phyloP scores from a whole-genome alignment of 805 yeast genomes.

The Zygosaccharomyces lentus region DNA sequence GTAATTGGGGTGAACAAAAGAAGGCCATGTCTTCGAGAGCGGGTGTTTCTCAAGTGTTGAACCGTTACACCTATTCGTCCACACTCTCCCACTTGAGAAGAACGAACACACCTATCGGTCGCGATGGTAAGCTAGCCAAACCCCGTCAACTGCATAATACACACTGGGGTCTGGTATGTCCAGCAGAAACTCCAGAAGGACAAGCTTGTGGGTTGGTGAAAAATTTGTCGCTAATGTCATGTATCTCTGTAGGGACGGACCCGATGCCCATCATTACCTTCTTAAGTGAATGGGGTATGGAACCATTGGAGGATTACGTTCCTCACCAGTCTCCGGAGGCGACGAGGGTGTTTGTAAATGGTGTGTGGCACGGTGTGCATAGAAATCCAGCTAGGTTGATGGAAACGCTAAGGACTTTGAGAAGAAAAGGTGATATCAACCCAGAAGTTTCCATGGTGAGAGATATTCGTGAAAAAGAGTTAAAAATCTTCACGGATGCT shows the following conservation, averaged over 20 bases:
- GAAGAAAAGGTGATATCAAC: conserved; percentile 93
- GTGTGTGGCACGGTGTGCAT: conserved; percentile 99
- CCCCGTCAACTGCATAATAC: conserved; percentile 99
- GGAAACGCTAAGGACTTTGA: conserved; percentile 81
- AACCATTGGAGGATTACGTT: conserved; percentile 91
- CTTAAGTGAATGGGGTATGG: conserved; percentile 99
- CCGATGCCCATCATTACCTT: conserved; percentile 90
- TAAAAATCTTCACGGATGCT: conserved; percentile 95
- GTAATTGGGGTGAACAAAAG: conserved; percentile 99
- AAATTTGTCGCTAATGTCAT: conserved; percentile 92
- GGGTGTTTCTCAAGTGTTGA: conserved; percentile 98
- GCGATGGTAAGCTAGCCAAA: conserved; percentile 98
- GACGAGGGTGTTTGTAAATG: conserved; percentile 92
- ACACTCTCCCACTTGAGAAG: conserved; percentile 97
- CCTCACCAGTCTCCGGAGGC: conserved; percentile 90
- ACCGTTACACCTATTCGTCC: conserved; percentile 97
- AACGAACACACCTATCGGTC: conserved; percentile 98
- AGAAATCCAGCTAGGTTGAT: conserved; percentile 92
- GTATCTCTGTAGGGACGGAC: conserved; percentile 97
- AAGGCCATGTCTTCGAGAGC: conserved; percentile 98
- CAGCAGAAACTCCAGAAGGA: conserved; percentile 99
- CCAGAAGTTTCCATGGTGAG: conserved; percentile 96
- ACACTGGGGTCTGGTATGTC: conserved; percentile 99
- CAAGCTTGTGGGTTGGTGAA: conserved; percentile 99
- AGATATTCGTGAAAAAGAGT: conserved; percentile 94